Evolutionary conservation across 257 asterid genomes (phyloP), one percentile per base, ranked within the genome.

Genomic region (Solanum ossicruentum): DNA sequence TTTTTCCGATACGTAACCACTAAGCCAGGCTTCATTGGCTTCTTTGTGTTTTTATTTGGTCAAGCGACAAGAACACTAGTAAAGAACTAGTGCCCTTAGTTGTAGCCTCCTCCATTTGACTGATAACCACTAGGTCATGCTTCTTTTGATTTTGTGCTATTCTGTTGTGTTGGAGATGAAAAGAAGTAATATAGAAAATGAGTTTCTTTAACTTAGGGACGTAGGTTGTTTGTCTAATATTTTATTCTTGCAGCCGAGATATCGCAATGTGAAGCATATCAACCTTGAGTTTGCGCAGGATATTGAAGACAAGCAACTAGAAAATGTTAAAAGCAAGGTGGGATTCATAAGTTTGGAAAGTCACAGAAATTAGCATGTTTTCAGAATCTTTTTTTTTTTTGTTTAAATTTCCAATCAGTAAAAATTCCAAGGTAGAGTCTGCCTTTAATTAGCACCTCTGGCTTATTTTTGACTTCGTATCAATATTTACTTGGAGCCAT

Each of bases 211-310:
- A 60, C 80, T 67, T 83, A 61, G 43, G 75, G 52, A 61, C 8
- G 17, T 26, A 21, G 28, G 78, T 63, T 41, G 20, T 47, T 82
- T 82, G 17, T 12, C 57, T 85, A 39, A 85, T 58, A 11, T 80
- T 65, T 85, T 83, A 75, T 18, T 84, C 86, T 85, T 89, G 92
- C 94, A 96, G 99, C 87, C 93, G 6, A 92, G 99, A 80, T 96
- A 95, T 89, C 91, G 58, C 73, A 93, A 90, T 91, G 95, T 96
- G 92, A 95, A 93, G 94, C 94, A 90, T 82, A 89, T 96, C 87
- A 94, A 87, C 92, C 98, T 96, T 61, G 99, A 96, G 91, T 96
- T 96, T 81, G 93, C 95, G 55, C 97, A 90, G 55, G 97, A 93
- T 87, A 87, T 95, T 84, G 98, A 95, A 87, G 99, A 95, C 89